Conservation (phyloP, 768 basidiomycete genomes). For the Plicaturopsis crispa region DNA sequence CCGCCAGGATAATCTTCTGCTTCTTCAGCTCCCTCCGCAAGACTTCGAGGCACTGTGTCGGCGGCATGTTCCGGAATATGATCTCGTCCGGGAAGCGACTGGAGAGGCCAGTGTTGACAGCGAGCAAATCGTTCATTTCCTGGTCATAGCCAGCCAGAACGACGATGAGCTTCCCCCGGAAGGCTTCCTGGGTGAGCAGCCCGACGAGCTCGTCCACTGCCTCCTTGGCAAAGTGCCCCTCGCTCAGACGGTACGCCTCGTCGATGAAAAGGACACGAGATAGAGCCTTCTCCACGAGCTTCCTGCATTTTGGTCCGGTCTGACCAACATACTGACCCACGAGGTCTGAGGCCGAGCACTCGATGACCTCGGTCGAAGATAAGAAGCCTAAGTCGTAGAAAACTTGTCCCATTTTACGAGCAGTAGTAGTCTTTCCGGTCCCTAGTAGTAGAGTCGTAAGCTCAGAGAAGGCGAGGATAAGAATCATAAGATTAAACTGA, state of each 20-base stretch:
- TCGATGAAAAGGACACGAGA: constrained; percentile 35
- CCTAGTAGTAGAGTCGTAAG: constrained; percentile 23
- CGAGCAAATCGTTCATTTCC: constrained; percentile 37
- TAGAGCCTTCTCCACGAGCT: constrained; percentile 40
- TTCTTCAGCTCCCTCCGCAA: constrained; percentile 25
- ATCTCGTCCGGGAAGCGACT: constrained; percentile 42
- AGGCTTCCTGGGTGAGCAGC: constrained; percentile 32
- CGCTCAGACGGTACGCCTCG: constrained; percentile 33
- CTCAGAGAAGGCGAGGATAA: not conserved
- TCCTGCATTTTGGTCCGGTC: constrained; percentile 58
- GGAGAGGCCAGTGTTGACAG: constrained; percentile 33
- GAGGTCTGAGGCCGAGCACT: constrained; percentile 54
- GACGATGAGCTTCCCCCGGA: constrained; percentile 32
- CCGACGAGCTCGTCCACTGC: constrained; percentile 40
- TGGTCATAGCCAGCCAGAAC: constrained; percentile 39
- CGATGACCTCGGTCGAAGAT: constrained; percentile 24
- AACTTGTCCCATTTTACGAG: constrained; percentile 54
- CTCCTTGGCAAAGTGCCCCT: constrained; percentile 37
- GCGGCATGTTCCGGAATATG: constrained; percentile 26
- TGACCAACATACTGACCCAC: constrained; percentile 67
- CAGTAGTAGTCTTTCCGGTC: constrained; percentile 58
- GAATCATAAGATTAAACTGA: too few species aligned
- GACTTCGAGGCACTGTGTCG: constrained; percentile 27
- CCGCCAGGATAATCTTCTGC: constrained; percentile 18
- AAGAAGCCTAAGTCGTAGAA: constrained; percentile 60